These are phyloP conservation scores for Rhizoclosmatium globosum DNA, from an alignment of 192 early-diverging fungal species.

Conservation along the genomic window DNA sequence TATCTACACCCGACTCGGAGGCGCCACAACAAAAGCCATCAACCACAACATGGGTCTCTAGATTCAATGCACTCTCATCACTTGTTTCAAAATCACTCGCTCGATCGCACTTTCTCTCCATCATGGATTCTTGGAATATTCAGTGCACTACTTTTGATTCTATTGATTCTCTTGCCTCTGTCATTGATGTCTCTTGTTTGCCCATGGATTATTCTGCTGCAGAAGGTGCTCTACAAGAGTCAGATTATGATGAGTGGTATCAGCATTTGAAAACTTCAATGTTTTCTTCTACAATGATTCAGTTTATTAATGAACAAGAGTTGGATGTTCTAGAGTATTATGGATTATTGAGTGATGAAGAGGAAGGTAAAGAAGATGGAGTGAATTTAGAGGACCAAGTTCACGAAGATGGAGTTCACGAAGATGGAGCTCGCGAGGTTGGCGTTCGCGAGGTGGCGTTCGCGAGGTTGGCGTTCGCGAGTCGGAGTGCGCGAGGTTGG, in stretches of 20 bases:
- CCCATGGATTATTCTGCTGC: not conserved
- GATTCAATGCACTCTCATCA: not conserved
- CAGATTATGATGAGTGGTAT: not conserved
- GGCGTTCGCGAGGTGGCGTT: too few relatives aligned
- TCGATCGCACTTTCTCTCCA: slow-evolving; percentile 3
- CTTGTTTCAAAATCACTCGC: not conserved
- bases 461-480: too few relatives aligned
- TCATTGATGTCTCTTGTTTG: not conserved
- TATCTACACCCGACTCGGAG: not conserved
- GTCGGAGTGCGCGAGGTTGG: too few relatives aligned
- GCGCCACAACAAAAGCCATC: not conserved
- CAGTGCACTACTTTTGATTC: not conserved
- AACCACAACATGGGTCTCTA: not conserved
- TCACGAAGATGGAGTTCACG: too few relatives aligned
- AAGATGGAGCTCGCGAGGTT: too few relatives aligned
- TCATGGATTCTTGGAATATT: slow-evolving; percentile 11
- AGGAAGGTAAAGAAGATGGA: too few relatives aligned
- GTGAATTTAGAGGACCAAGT: too few relatives aligned
- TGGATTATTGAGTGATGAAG: not conserved
- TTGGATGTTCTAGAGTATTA: not conserved
- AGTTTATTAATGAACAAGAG: not conserved
- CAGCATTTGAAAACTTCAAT: not conserved
- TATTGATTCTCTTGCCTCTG: not conserved
- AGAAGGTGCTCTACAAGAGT: too few relatives aligned
- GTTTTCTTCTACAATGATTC: not conserved